phyloP scores from a whole-genome alignment of 2,329 filamentous ascomycete species.

The Colletotrichum simmondsii region DNA sequence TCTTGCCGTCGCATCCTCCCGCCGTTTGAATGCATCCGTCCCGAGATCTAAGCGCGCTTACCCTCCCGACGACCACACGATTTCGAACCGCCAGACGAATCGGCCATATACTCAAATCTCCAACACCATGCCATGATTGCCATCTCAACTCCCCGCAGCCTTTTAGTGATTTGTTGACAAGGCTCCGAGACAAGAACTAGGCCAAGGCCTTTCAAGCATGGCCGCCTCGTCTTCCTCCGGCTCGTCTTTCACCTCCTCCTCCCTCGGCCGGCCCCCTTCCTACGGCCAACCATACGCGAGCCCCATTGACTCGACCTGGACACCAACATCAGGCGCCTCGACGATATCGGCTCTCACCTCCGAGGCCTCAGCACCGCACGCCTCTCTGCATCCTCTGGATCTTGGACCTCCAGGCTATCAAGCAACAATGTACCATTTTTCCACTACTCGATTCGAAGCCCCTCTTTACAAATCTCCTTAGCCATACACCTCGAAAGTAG shows the following conservation, averaged over 20 bases:
- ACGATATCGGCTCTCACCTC: constrained; percentile 54
- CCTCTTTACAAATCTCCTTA: constrained; percentile 31
- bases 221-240: constrained; percentile 56
- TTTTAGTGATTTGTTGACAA: constrained; percentile 21
- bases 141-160: background rate
- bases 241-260: constrained; percentile 60
- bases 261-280: constrained; percentile 52
- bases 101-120: background rate
- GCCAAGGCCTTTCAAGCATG: constrained; percentile 44
- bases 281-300: constrained; percentile 54
- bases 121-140: constrained; percentile 18
- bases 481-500: constrained; percentile 30
- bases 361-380: constrained; percentile 52
- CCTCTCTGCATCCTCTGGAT: constrained; percentile 57
- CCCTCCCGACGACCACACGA: background rate
- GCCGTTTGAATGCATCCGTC: constrained; percentile 22
- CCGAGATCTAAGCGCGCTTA: background rate
- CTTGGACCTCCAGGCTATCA: constrained; percentile 64
- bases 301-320: constrained; percentile 57
- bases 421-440: constrained; percentile 59
- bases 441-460: constrained; percentile 35
- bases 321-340: constrained; percentile 55
- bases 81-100: background rate
- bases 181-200: background rate
- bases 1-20: background rate